phyloP scores from a whole-genome alignment of 164 flowering plant genomes.

The Brasenia schreberi region DNA sequence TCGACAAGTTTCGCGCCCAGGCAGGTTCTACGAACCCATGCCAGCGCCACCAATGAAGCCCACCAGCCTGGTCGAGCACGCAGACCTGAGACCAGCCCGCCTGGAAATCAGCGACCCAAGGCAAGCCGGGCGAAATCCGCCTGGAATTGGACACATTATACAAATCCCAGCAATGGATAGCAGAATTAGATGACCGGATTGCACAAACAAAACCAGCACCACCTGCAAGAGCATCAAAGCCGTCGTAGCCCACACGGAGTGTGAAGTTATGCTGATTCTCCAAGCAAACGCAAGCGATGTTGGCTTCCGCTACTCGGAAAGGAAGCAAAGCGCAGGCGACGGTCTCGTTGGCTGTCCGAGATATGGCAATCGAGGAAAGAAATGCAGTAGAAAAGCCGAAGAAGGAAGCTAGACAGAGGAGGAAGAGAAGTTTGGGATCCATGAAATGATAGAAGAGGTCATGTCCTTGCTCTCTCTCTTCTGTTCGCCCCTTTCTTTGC shows the following conservation, averaged over 20 bases:
- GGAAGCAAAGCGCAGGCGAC: constrained; percentile 36
- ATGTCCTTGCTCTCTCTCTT: not conserved
- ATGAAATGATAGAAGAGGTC: constrained; percentile 15
- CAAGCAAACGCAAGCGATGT: constrained; percentile 30
- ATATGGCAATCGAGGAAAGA: constrained; percentile 46
- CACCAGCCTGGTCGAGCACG: constrained; percentile 19
- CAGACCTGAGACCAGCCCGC: constrained; percentile 50
- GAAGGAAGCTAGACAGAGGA: constrained; percentile 4
- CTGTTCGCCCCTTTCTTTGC: not conserved
- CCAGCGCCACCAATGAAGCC: constrained; percentile 55
- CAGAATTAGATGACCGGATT: constrained; percentile 15
- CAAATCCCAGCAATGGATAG: constrained; percentile 55
- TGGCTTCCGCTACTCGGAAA: not conserved
- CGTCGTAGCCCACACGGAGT: not conserved
- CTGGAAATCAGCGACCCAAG: constrained; percentile 17
- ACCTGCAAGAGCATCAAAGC: constrained; percentile 26
- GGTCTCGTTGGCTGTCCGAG: constrained; percentile 30
- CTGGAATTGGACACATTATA: constrained; percentile 11
- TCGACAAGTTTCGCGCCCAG: constrained; percentile 9
- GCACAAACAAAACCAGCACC: constrained; percentile 51
- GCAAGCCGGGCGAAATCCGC: constrained; percentile 37
- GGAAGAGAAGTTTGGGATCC: constrained; percentile 12
- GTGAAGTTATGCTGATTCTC: constrained; percentile 8
- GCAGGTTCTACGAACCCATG: constrained; percentile 1
- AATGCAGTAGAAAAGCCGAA: constrained; percentile 12